phyloP scores from a whole-genome alignment of 148 eudicot genomes.

The Chenopodium album region DNA sequence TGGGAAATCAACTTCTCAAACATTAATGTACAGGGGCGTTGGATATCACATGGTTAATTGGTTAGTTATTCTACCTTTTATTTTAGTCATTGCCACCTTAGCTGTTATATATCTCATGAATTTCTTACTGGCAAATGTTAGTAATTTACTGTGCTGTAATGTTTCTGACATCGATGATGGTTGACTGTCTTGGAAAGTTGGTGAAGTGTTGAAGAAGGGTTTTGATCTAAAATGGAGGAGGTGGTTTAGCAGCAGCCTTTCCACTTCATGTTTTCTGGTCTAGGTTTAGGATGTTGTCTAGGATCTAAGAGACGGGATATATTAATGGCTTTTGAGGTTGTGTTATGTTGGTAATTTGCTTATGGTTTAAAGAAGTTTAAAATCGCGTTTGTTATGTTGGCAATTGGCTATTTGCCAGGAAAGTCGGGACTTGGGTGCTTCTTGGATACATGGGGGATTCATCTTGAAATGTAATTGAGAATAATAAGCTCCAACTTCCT shows the following conservation, averaged over 20 bases:
- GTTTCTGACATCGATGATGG: not conserved
- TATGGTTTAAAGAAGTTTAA: no score
- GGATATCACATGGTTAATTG: slow-evolving; percentile 99
- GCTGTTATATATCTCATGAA: not conserved
- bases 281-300: not conserved
- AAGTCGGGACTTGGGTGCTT: no score
- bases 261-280: not conserved
- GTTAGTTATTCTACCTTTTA: slow-evolving; percentile 41
- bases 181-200: not conserved
- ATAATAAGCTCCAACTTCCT: no score
- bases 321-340: no score
- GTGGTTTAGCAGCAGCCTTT: not conserved
- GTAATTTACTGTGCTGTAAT: not conserved
- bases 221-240: not conserved
- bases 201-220: not conserved
- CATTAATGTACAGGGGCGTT: slow-evolving; percentile 62
- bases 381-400: no score
- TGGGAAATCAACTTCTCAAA: slow-evolving; percentile 53
- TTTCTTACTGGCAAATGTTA: not conserved
- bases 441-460: no score
- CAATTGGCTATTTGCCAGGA: no score
- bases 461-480: no score
- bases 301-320: no score
- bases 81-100: not conserved
- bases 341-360: no score